These are phyloP conservation scores for Cicer yamashitae DNA, from an alignment of 306 rosid species.

Conservation along the genomic window DNA sequence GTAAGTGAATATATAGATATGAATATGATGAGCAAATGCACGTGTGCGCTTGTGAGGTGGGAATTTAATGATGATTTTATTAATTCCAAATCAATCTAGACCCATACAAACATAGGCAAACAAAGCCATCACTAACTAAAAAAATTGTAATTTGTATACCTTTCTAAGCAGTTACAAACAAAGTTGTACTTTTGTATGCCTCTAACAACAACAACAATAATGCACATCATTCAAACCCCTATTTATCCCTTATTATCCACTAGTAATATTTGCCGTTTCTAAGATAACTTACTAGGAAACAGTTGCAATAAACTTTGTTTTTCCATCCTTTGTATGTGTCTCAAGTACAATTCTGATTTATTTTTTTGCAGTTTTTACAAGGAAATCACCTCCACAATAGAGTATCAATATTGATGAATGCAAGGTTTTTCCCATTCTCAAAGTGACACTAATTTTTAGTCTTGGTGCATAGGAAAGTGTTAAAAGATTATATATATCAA, in stretches of 20 bases:
- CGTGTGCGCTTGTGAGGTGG: not conserved
- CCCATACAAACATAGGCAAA: not conserved
- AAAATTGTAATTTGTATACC: not conserved
- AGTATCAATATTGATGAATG: not conserved
- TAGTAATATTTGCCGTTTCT: constrained; percentile 21
- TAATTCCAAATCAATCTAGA: constrained; percentile 23
- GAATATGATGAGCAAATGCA: not conserved
- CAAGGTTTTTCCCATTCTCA: constrained; percentile 21
- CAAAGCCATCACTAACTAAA: constrained; percentile 21
- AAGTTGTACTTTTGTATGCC: not conserved
- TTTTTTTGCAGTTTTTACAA: constrained; percentile 3
- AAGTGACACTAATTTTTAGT: constrained; percentile 2
- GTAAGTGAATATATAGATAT: constrained; percentile 10
- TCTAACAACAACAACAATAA: not conserved
- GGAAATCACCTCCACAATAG: constrained; percentile 23
- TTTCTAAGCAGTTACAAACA: constrained; percentile 7
- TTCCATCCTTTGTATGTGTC: constrained; percentile 13
- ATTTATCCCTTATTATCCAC: not conserved
- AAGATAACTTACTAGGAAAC: constrained; percentile 26
- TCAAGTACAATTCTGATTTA: not conserved
- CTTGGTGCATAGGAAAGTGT: constrained; percentile 10
- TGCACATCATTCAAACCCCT: not conserved
- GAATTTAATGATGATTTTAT: constrained; percentile 14
- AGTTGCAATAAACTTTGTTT: constrained; percentile 1
- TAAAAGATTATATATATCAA: not conserved